Percentiles rank a stretch among this genome's conserved stretches.
phyloP scores from a whole-genome alignment of 768 basidiomycete species.

The Udeniomyces megalosporus region DNA sequence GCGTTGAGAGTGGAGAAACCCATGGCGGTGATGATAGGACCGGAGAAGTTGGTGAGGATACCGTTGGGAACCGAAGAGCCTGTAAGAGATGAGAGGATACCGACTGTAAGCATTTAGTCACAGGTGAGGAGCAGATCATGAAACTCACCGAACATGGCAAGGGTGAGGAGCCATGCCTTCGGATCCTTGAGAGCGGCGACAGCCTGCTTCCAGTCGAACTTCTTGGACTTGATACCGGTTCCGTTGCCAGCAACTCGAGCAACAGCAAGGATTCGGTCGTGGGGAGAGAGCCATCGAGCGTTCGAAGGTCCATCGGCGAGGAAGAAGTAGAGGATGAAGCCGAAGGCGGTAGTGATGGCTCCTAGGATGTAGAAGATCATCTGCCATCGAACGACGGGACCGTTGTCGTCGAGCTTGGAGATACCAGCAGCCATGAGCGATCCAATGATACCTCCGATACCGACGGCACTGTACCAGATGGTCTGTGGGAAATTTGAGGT shows the following conservation, averaged over 20 bases:
- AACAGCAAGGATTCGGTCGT: conserved; percentile 26
- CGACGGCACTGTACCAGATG: conserved; percentile 25
- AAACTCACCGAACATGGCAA: conserved; percentile 26
- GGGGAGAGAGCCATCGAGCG: conserved; percentile 27
- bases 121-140: not conserved
- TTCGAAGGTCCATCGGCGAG: conserved; percentile 28
- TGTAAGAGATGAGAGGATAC: not conserved
- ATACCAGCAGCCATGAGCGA: conserved; percentile 30
- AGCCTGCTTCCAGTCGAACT: conserved; percentile 25
- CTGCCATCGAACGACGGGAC: conserved; percentile 6
- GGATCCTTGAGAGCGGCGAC: conserved; percentile 24
- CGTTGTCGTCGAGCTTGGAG: not conserved
- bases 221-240: conserved; percentile 25
- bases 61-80: conserved; percentile 27
- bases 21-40: conserved; percentile 27
- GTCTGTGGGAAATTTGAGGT: conserved; percentile 25
- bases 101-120: not conserved
- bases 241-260: conserved; percentile 26
- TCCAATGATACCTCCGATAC: conserved; percentile 27
- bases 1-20: conserved; percentile 27
- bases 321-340: conserved; percentile 28
- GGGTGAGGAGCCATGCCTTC: conserved; percentile 26
- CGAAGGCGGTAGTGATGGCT: conserved; percentile 25
- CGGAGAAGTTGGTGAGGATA: conserved; percentile 29
- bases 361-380: conserved; percentile 29